A percentile compares a stretch with the other conserved stretches of the same genome.
Evolutionary conservation across 202 grass and related monocot species (phyloP).

Genomic region (Setaria italica): DNA sequence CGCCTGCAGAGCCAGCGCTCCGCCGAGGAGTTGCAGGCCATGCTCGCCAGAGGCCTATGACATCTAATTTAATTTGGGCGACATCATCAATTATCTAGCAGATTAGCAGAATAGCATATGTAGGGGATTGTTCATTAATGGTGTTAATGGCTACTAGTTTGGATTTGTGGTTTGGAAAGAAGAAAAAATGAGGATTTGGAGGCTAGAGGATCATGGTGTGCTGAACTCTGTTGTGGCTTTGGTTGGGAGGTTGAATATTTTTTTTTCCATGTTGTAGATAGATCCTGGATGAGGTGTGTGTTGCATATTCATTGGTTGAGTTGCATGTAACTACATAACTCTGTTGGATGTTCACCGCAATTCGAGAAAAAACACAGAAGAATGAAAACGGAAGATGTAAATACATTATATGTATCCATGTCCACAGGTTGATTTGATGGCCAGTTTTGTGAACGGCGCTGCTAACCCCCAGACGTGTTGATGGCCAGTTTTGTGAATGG

Average conservation of each 20-base stretch:
- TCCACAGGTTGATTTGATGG: too few species aligned
- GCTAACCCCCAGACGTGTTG: too few species aligned
- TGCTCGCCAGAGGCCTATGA: constrained; percentile 73
- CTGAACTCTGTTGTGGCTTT: background rate
- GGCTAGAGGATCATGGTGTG: background rate
- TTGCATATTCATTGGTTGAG: constrained; percentile 4
- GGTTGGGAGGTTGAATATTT: background rate
- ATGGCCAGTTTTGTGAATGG: too few species aligned
- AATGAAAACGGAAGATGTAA: background rate
- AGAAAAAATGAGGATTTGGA: background rate
- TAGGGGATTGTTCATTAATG: background rate
- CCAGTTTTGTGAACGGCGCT: too few species aligned
- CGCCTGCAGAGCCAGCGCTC: constrained; percentile 78
- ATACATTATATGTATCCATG: background rate
- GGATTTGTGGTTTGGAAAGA: constrained; percentile 9
- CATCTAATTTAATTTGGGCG: background rate
- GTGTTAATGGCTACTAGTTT: constrained; percentile 27
- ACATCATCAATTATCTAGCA: background rate
- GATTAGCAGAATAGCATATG: background rate
- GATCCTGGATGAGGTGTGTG: background rate
- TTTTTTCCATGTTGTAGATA: background rate
- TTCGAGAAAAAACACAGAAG: background rate
- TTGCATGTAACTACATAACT: constrained; percentile 3
- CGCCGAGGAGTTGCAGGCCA: constrained; percentile 67
- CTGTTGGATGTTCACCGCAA: constrained; percentile 4